Conservation (phyloP, 2,329 filamentous ascomycete species). For the Fusarium succisae region DNA sequence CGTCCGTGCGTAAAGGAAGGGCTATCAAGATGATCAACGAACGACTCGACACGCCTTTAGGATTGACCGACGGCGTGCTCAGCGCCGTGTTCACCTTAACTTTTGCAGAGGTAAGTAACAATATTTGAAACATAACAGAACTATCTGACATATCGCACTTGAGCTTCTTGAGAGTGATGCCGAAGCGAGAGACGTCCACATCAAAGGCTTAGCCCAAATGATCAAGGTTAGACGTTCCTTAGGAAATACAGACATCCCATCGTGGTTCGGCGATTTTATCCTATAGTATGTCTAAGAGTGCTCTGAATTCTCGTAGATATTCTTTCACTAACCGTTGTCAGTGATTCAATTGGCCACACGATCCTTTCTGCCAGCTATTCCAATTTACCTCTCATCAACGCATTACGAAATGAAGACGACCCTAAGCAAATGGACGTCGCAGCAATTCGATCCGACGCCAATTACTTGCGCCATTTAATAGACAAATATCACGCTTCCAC, state of each 20-base stretch:
- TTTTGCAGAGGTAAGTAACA: slow-evolving; percentile 12
- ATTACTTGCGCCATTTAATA: neutral
- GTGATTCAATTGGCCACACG: slow-evolving; percentile 27
- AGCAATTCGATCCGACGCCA: neutral
- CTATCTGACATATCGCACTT: neutral
- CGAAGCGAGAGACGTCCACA: slow-evolving; percentile 11
- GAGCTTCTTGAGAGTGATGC: slow-evolving; percentile 28
- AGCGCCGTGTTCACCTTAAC: slow-evolving; percentile 35
- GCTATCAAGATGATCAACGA: slow-evolving; percentile 31
- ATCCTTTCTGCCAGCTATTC: neutral
- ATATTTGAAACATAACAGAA: accelerated
- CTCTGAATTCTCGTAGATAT: accelerated
- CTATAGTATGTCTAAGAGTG: neutral
- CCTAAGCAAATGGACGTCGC: neutral
- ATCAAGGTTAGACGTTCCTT: slow-evolving; percentile 6
- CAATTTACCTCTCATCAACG: slow-evolving; percentile 23
- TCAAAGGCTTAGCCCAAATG: slow-evolving; percentile 22
- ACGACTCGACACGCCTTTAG: neutral
- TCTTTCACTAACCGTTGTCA: neutral
- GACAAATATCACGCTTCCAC: neutral
- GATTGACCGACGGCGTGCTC: slow-evolving; percentile 30
- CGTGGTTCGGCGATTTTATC: slow-evolving; percentile 13
- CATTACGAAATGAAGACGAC: slow-evolving; percentile 2
- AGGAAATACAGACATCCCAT: neutral
- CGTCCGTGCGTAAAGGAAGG: neutral